Evolutionary conservation across 2,329 filamentous ascomycete species (phyloP), one percentile per base, ranked within the genome.

Genomic region (Penicillium rolfsii): DNA sequence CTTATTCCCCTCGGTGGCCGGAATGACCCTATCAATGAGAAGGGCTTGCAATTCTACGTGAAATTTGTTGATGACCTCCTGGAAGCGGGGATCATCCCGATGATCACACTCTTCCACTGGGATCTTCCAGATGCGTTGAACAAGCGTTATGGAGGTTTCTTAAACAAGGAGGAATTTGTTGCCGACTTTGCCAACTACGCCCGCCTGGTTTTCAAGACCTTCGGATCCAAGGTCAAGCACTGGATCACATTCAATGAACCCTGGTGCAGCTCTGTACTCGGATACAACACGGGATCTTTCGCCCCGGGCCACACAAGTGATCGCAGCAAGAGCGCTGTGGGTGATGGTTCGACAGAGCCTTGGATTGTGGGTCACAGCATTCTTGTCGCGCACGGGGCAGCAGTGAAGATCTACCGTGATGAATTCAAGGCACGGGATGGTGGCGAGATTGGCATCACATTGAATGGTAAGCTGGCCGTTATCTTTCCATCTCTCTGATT

Each of bases 161-260:
- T 95, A 67, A 91, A 93, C 82, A 89, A 90, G 74, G 82, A 87
- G 46, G 91, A 96, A 79, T 96, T 95, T 76, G 87, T 90, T 2
- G 84, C 88, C 60, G 92, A 96, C 79, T 96, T 87, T 73, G 88
- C 89, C 68, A 81, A 89, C 77, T 96, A 93, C 73, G 89, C 91
- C 9, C 87, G 89, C 63, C 82, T 91, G 50, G 82, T 91, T 70
- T 96, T 93, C 80, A 83, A 89, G 73, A 85, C 87, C 1, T 83
- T 96, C 59, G 84, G 84, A 52, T 85, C 87, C 57, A 89, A 88
- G 76, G 91, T 93, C 71, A 91, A 92, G 81, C 84, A 91, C 78
- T 96, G 92, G 92, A 91, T 93, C 76, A 95, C 91, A 28, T 92
- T 94, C 80, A 95, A 95, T 75, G 91, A 96, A 81, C 92, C 92